phyloP scores from a whole-genome alignment of 139 green algal species.

The Cymbomonas tetramitiformis region DNA sequence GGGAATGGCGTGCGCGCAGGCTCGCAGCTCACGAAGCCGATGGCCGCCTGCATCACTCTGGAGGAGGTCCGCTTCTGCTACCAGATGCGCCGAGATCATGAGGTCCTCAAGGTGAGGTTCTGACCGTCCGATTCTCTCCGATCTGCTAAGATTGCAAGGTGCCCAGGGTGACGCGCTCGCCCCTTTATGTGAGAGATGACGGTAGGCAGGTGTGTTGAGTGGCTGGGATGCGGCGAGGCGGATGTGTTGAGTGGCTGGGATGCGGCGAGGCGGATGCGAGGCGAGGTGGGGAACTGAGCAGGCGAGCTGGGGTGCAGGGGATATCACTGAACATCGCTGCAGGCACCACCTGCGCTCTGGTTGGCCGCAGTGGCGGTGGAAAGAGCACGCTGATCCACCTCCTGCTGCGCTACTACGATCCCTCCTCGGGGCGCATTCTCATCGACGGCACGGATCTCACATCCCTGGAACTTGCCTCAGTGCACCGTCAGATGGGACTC shows the following conservation, averaged over 20 bases:
- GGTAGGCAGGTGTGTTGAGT: too few species aligned
- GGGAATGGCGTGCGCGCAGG: too few species aligned
- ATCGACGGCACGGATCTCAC: conserved; percentile 31
- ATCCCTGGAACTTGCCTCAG: conserved; percentile 22
- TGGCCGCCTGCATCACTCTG: neutral
- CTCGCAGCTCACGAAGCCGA: conserved; percentile 5
- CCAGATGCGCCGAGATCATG: conserved; percentile 34
- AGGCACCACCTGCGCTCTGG: conserved; percentile 31
- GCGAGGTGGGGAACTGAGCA: too few species aligned
- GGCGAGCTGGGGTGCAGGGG: conserved; percentile 24
- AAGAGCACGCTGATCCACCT: conserved; percentile 38
- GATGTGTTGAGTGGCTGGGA: neutral
- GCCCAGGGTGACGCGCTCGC: too few species aligned
- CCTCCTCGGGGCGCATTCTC: conserved; percentile 20
- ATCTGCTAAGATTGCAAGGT: too few species aligned
- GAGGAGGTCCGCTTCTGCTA: conserved; percentile 31
- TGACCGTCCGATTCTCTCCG: too few species aligned
- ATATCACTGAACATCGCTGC: conserved; percentile 25
- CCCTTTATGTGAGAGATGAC: too few species aligned
- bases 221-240: too few species aligned
- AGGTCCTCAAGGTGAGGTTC: conserved; percentile 6
- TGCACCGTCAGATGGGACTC: conserved; percentile 29
- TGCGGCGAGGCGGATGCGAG: neutral
- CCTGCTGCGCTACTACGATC: conserved; percentile 38
- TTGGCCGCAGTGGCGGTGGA: conserved; percentile 30